These are phyloP conservation scores for Blastobotrys serpentis DNA, from an alignment of 1,139 yeast genomes.

Conservation along the genomic window DNA sequence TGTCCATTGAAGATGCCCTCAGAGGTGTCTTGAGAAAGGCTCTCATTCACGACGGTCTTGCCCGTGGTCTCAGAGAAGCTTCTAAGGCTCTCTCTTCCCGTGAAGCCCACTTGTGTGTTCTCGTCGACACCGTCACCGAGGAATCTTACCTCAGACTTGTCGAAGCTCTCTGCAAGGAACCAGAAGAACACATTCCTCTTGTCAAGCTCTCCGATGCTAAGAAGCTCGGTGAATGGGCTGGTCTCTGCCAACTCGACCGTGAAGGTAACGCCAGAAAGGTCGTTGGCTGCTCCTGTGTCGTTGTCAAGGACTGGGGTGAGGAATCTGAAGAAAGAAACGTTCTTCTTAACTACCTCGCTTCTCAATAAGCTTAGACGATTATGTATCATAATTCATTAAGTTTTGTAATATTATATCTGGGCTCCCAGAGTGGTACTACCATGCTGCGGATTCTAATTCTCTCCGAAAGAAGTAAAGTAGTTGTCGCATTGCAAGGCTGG, in stretches of 20 bases:
- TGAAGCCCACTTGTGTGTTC: constrained; percentile 96
- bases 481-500: too few species aligned
- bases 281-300: constrained; percentile 99
- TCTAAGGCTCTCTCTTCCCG: constrained; percentile 94
- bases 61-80: constrained; percentile 99
- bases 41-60: constrained; percentile 98
- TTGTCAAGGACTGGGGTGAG: constrained; percentile 99
- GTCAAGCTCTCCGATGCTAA: constrained; percentile 99
- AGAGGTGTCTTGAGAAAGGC: constrained; percentile 98
- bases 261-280: constrained; percentile 99
- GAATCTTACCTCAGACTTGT: constrained; percentile 95
- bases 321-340: constrained; percentile 98
- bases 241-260: constrained; percentile 99
- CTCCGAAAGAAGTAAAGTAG: too few species aligned
- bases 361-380: constrained; percentile 52
- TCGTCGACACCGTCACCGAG: constrained; percentile 98
- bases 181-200: constrained; percentile 94
- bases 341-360: constrained; percentile 94
- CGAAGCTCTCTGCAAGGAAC: constrained; percentile 99
- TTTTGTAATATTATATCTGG: not conserved
- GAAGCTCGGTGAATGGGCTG: constrained; percentile 99
- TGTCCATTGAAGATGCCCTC: constrained; percentile 98
- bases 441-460: too few species aligned
- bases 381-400: not conserved
- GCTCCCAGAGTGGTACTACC: too few species aligned